Evolutionary conservation across 129 eudicot genomes (phyloP), one percentile per base, ranked within the genome.

Genomic region (Flaveria robusta): DNA sequence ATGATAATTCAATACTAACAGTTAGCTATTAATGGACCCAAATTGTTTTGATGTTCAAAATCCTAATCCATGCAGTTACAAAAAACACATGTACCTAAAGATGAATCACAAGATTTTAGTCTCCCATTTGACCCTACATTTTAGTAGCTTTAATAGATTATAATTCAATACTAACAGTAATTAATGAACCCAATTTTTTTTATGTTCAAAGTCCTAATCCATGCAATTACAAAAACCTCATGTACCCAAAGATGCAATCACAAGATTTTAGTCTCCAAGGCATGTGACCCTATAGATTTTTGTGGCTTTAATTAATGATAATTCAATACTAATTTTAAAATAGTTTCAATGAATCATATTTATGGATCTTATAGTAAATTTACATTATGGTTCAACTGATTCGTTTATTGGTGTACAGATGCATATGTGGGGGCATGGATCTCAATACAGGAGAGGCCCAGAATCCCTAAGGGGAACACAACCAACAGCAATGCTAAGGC

Each of bases 361-460:
- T 34, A 34, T 34, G 39, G 8, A 34, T 34, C 39, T 34, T 34
- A 34, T 34, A 5, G 39, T 34, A 58, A 0, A 60, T 19, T 47
- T 23, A 47, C 29, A 59, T 15, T 19, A 43, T 6, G 14, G 15
- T 34, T 18, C 18, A 31, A 55, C 43, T 1, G 20, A 60, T 60
- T 43, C 6, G 9, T 6, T 43, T 24, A 23, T 41, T 16, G 59
- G 45, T 27, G 31, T 43, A 29, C 54, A 80, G 84, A 80, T 80
- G 84, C 84, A 80, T 76, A 91, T 91, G 97, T 91, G 97, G 97
- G 97, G 97, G 59, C 97, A 91, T 87, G 97, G 97, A 79, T 91
- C 97, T 34, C 96, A 91, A 76, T 91, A 91, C 81, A 84, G 97
- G 66, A 91, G 90, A 85, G 97, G 97, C 0, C 92, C 94, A 63